Evolutionary conservation across 805 yeast genomes (phyloP).

Genomic region (Saturnispora sekii): DNA sequence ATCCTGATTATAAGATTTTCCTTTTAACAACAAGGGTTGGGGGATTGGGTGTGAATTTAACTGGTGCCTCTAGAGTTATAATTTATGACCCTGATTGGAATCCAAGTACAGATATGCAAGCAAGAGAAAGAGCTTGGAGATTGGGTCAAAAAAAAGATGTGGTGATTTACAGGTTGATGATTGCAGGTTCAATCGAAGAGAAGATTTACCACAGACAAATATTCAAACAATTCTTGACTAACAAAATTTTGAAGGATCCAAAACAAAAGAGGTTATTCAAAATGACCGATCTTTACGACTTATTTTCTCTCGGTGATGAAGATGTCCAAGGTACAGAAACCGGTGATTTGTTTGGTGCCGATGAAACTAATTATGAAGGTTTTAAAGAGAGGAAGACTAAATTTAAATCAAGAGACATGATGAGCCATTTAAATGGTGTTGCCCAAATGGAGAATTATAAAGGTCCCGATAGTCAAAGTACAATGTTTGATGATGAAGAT

Average conservation of each 20-base stretch:
- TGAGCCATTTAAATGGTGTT: constrained; percentile 61
- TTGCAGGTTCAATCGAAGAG: constrained; percentile 93
- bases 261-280: constrained; percentile 90
- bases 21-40: constrained; percentile 91
- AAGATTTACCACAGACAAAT: constrained; percentile 95
- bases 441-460: constrained; percentile 58
- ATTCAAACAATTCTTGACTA: constrained; percentile 87
- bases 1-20: constrained; percentile 51
- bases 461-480: constrained; percentile 8
- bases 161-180: constrained; percentile 81
- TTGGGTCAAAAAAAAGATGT: constrained; percentile 92
- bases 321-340: constrained; percentile 58
- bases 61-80: constrained; percentile 92
- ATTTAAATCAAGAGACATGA: constrained; percentile 29
- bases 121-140: constrained; percentile 95
- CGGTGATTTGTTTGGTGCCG: constrained; percentile 48
- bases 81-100: constrained; percentile 98
- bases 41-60: constrained; percentile 86
- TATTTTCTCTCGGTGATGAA: constrained; percentile 77
- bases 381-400: constrained; percentile 27
- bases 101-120: constrained; percentile 95
- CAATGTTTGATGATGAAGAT: constrained; percentile 14
- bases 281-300: constrained; percentile 81
- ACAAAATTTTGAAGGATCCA: constrained; percentile 90
- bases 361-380: constrained; percentile 32